A percentile compares a stretch with the other conserved stretches of the same genome.
Conservation (phyloP, 441 rosid genomes). For the Oxalis stricta region DNA sequence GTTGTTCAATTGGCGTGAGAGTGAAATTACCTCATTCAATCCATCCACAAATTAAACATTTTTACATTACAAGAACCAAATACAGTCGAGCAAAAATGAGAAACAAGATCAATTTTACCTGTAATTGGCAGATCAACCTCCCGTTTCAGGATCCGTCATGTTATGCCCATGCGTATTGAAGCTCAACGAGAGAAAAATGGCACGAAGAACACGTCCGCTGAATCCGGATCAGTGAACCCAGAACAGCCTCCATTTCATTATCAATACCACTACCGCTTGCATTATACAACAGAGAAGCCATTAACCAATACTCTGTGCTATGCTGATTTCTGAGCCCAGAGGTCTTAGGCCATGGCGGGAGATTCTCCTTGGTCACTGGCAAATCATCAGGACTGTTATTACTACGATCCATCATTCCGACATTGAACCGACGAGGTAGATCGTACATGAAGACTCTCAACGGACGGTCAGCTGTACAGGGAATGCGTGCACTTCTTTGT, state of each 20-base stretch:
- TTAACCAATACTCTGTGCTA: constrained; percentile 91
- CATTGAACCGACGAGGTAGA: constrained; percentile 72
- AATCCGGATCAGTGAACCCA: constrained; percentile 89
- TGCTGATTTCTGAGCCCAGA: constrained; percentile 65
- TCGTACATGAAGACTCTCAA: constrained; percentile 82
- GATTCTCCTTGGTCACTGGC: constrained; percentile 39
- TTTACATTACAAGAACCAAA: no score
- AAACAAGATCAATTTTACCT: constrained; percentile 32
- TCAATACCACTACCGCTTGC: constrained; percentile 20
- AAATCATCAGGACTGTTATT: constrained; percentile 23
- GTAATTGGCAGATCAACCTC: constrained; percentile 68
- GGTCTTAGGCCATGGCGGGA: constrained; percentile 63
- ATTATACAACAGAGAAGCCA: constrained; percentile 67
- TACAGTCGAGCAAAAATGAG: not conserved
- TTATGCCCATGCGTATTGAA: constrained; percentile 75
- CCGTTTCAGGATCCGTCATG: constrained; percentile 86
- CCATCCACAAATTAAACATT: no score
- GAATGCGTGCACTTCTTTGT: constrained; percentile 8
- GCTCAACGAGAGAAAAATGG: constrained; percentile 92
- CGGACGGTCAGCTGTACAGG: constrained; percentile 21
- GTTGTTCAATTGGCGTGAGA: no score
- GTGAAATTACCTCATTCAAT: no score
- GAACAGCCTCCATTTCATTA: constrained; percentile 45
- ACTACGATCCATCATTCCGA: constrained; percentile 71
- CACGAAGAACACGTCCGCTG: constrained; percentile 69